Evolutionary conservation across 2,329 filamentous ascomycete genomes (phyloP), one percentile per base, ranked within the genome.

Genomic region (Dactylonectria estremocensis): DNA sequence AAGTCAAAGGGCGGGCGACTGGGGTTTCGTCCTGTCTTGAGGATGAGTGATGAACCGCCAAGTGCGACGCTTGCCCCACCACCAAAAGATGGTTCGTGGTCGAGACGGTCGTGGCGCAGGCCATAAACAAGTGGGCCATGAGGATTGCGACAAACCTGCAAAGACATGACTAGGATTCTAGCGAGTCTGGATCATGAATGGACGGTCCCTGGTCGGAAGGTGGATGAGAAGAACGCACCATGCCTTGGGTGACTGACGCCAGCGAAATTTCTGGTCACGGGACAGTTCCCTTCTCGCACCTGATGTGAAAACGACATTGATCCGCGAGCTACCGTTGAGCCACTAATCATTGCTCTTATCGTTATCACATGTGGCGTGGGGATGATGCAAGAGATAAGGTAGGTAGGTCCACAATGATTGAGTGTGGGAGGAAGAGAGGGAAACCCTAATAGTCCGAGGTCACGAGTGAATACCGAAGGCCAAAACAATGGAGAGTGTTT

Each of bases 11-110:
- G 53, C 58, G 37, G 64, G 53, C 53, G 64, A 57, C 52, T 37
- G 50, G 62, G 62, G 57, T 54, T 65, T 60, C 48, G 59, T 37
- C 31, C 60, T 46, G 59, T 64, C 55, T 61, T 53, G 60, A 57
- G 65, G 54, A 52, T 40, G 50, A 64, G n/a, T 14, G 40, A 43
- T 43, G 40, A 43, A 16, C 40, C 40, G 40, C 61, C 43, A 67
- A 57, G 52, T 67, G 63, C 63, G 64, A 67, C 67, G 50, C 31
- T 46, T 68, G 63, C 67, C 67, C 67, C 67, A 69, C 67, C 63
- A 66, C 52, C 22, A 58, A 22, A 46, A 46, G 61, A 56, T 56
- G 37, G 64, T 53, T 66, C 64, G 60, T 55, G 35, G 53, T 53
- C 43, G 49, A 50, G 49, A 66, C 31, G 61, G 49, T 60, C 14